Evolutionary conservation across 2,329 filamentous ascomycete genomes (phyloP), one percentile per base, ranked within the genome.

Genomic region (Clonostachys byssicola): DNA sequence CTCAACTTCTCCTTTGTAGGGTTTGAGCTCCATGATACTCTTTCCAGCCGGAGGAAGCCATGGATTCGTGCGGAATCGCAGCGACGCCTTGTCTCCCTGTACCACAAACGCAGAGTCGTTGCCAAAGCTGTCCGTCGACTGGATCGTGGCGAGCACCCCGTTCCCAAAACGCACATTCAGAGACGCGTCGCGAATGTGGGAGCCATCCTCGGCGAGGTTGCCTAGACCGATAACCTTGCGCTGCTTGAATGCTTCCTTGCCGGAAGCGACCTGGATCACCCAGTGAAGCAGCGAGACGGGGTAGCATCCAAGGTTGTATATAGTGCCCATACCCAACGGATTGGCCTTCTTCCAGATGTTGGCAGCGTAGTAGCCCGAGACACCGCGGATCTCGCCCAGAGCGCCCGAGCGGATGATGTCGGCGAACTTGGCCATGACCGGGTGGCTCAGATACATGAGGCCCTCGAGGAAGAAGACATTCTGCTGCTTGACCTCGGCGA

Each of bases 251-350:
- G 52, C 56, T 1, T 51, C 51, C 1, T 49, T 12, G 23, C 58
- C 58, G 42, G 41, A 55, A 2, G 56, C 54, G 8, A 51, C 51
- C 48, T 60, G 53, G 46, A 60, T 52, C 38, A 59, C 49, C 10
- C 56, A 51, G 36, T 59, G 58, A 10, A 59, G 45, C 17, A 60
- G 54, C 5, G 58, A 60, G 18, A 57, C 56, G 3, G 56, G 58
- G 20, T 60, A 60, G 49, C 58, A 60, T 6, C 58, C 58, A 35
- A 60, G 48, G 49, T 60, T 60, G 47, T 60, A 60, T 39, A 60
- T 60, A 30, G 58, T 60, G n/a, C 58, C 58, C 53, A 52, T 56
- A 12, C 56, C 58, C 18, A 56, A 43, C 10, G 58, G 58, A 40
- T 60, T 60, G 44, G 58, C 58, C 44, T 55, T 56, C 20, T 53